Evolutionary conservation across 1,284 basidiomycete genomes (phyloP), one percentile per base, ranked within the genome.

Genomic region (Malassezia japonica): DNA sequence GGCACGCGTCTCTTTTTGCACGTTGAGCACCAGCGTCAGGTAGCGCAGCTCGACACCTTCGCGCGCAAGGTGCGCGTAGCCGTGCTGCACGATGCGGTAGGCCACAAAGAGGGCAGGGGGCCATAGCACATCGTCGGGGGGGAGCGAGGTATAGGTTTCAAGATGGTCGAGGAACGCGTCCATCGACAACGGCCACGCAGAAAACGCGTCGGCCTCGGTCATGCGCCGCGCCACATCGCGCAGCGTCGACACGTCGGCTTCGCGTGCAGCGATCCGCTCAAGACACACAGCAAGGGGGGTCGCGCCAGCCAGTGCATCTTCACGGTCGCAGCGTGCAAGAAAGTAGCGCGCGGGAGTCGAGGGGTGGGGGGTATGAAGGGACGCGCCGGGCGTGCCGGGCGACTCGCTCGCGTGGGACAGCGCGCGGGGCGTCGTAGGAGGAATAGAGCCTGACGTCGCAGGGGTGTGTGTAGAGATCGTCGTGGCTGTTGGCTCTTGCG

Each of bases 21-120:
- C 34, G 12, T 25, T 18, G 13, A 47, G 21, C n/a, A 43, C 46
- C 7, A 32, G 46, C 10, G 45, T 20, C 15, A 54, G 46, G 34
- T 35, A 54, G 18, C 32, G 28, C 12, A 25, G 21, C 38, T 46
- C 37, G 1, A 32, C 32, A 8, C 39, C 32, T 7, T 29, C 20
- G 13, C 6, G 7, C 10, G 7, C 13, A 10, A 39, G 23, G 13
- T 21, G 13, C 12, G 4, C 4, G 29, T 44, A 44, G 13, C 12
- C 15, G 33, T 16, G 18, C 21, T 7, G 15, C 38, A 24, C 40
- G 18, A 42, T 8, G 31, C 28, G 40, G 40, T 32, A 42, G 9
- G 18, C 16, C 9, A 23, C 40, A 8, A 21, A 20, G 8, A 29
- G 23, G 15, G 40, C 40, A 8, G 12, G 21, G 4, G 18, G 13